Evolutionary conservation across 495 filamentous ascomycete species (phyloP), one percentile per base, ranked within the genome.

Genomic region (Neurospora sp.): DNA sequence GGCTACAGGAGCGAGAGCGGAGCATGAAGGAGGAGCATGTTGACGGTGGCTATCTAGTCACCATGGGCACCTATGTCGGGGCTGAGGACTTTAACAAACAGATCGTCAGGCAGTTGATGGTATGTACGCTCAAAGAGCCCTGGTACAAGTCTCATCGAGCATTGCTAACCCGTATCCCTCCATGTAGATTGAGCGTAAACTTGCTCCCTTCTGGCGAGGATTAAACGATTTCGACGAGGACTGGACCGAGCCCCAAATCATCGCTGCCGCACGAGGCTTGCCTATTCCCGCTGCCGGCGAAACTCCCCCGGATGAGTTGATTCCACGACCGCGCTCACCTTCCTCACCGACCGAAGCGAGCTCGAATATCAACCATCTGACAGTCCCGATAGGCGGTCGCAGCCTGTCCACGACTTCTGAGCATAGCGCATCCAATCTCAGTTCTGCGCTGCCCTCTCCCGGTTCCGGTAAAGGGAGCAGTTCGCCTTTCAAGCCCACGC

Each of bases 131-230:
- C 54, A 66, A 66, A 35, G 48, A 35, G 48, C 5, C 71, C 41
- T 41, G 72, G 72, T 23, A 18, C 7, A 9, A 41, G 54, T 20
- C 20, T 12, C 12, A 10, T n/a, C 11, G 39, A 20, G 16, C 23
- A 14, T 11, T 71, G 69, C 77, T 79, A 44, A 77, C 70, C 10
- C n/a, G 11, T 20, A 7, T 3, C 23, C 11, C 11, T 59, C n/a
- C 66, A 6, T 62, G 35, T 31, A 97, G 93, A 93, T 98, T 80
- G 96, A 98, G 82, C 89, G 96, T 73, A 90, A 92, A 73, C 81
- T 99, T 72, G 95, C 96, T 31, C 96, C 96, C 0, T 98, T 99
- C 78, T 99, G 94, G 92, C 90, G 92, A 81, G 96, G 96, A 4
- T 85, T 99, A 12, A 92, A 97, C 75, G 95, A 99, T 77, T 91